These are phyloP conservation scores for Gentiana dahurica DNA, from an alignment of 257 asterid genomes.

Conservation along the genomic window DNA sequence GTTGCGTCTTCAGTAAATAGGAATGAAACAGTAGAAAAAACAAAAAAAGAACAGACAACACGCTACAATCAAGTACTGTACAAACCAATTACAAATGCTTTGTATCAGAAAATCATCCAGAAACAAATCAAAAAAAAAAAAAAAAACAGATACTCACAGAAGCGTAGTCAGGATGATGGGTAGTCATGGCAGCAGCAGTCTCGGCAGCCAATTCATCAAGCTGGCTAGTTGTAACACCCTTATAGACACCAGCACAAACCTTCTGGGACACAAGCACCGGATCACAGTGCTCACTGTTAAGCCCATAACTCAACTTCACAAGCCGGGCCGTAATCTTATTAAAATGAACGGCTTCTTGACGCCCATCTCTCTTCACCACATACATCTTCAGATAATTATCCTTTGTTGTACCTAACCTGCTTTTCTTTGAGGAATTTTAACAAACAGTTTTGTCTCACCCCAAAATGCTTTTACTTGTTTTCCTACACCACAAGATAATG, in stretches of 20 bases:
- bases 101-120: background rate
- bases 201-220: slow-evolving; percentile 97
- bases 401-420: too few relatives aligned
- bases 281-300: slow-evolving; percentile 85
- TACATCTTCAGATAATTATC: slow-evolving; percentile 32
- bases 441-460: slow-evolving; percentile 24
- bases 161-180: slow-evolving; percentile 92
- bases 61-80: too few relatives aligned
- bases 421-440: slow-evolving; percentile 14
- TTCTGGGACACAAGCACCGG: slow-evolving; percentile 84
- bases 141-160: slow-evolving; percentile 38
- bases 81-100: too few relatives aligned
- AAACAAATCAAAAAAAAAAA: background rate
- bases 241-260: slow-evolving; percentile 92
- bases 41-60: too few relatives aligned
- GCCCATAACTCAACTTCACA: slow-evolving; percentile 84
- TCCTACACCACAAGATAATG: background rate
- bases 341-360: slow-evolving; percentile 85
- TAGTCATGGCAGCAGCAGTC: slow-evolving; percentile 95
- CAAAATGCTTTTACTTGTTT: too few relatives aligned
- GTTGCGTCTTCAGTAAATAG: too few relatives aligned
- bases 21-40: too few relatives aligned
- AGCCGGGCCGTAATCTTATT: slow-evolving; percentile 92
- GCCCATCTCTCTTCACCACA: slow-evolving; percentile 93
- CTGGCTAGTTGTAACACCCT: slow-evolving; percentile 92